These are phyloP conservation scores for Candida palmyrensis DNA, from an alignment of 805 yeast species.

Conservation along the genomic window DNA sequence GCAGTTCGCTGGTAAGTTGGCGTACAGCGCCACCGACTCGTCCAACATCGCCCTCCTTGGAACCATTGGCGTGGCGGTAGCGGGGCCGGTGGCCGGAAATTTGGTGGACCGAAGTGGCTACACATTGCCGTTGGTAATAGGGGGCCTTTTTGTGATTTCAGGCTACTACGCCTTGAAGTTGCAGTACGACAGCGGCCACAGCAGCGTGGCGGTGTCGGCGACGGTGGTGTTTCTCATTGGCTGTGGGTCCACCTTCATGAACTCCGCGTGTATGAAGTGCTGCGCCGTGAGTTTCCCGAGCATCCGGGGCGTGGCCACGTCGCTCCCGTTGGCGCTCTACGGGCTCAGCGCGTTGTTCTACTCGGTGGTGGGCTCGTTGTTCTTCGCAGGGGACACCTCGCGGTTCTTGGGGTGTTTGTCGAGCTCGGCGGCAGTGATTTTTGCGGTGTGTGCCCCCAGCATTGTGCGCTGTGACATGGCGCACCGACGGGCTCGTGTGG, in stretches of 20 bases:
- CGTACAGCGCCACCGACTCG: slow-evolving; percentile 57
- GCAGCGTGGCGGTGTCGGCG: slow-evolving; percentile 39
- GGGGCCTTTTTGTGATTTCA: slow-evolving; percentile 41
- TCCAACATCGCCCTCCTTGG: slow-evolving; percentile 65
- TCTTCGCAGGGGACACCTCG: slow-evolving; percentile 55
- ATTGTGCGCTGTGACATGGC: slow-evolving; percentile 36
- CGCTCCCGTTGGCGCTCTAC: slow-evolving; percentile 68
- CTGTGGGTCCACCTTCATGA: slow-evolving; percentile 61
- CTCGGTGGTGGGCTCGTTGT: slow-evolving; percentile 48
- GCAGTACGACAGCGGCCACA: slow-evolving; percentile 40
- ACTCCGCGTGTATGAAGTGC: slow-evolving; percentile 64
- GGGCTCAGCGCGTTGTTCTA: slow-evolving; percentile 71
- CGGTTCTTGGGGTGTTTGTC: slow-evolving; percentile 46
- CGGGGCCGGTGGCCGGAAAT: slow-evolving; percentile 66
- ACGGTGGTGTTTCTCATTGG: slow-evolving; percentile 55
- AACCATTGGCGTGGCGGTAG: slow-evolving; percentile 54
- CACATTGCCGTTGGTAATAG: slow-evolving; percentile 44
- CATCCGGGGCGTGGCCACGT: slow-evolving; percentile 67
- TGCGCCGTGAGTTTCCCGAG: slow-evolving; percentile 67
- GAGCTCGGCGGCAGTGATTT: slow-evolving; percentile 35
- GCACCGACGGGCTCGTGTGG: slow-evolving; percentile 13
- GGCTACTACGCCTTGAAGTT: slow-evolving; percentile 55
- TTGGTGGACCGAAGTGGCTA: slow-evolving; percentile 64
- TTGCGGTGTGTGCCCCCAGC: slow-evolving; percentile 43
- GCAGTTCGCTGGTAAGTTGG: slow-evolving; percentile 56